Conservation (phyloP, 257 asterid genomes). For the Gentiana dahurica region DNA sequence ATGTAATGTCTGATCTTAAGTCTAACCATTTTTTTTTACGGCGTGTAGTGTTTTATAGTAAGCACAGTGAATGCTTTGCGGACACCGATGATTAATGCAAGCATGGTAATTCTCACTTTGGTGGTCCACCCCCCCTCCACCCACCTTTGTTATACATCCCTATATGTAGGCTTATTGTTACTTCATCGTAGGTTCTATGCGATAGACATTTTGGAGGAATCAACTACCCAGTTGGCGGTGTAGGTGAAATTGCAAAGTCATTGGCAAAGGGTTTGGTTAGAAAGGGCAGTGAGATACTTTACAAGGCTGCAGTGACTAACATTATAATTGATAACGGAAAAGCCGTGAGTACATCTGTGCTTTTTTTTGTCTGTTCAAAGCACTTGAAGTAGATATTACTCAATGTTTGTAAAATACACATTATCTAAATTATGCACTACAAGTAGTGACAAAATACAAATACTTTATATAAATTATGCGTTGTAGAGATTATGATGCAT, state of each 20-base stretch:
- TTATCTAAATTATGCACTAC: background rate
- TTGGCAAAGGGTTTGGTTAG: constrained; percentile 68
- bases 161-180: constrained; percentile 4
- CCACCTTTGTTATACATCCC: background rate
- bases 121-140: constrained; percentile 10
- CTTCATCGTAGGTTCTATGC: constrained; percentile 61
- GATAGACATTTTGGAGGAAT: constrained; percentile 99
- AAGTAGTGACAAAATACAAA: background rate
- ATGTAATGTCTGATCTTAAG: constrained; percentile 9
- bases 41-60: constrained; percentile 86
- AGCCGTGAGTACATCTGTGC: constrained; percentile 51
- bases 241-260: constrained; percentile 90
- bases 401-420: constrained; percentile 4
- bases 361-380: constrained; percentile 6
- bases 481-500: too few species aligned
- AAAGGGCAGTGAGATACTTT: constrained; percentile 71
- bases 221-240: constrained; percentile 97
- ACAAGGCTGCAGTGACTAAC: constrained; percentile 71
- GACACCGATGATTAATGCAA: constrained; percentile 98
- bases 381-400: background rate
- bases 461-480: too few species aligned
- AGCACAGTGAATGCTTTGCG: constrained; percentile 85
- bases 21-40: constrained; percentile 6
- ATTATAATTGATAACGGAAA: constrained; percentile 58
- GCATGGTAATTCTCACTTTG: constrained; percentile 61